Base-by-base conservation (phyloP, 495 filamentous ascomycete species). In the Neurospora sp. region DNA sequence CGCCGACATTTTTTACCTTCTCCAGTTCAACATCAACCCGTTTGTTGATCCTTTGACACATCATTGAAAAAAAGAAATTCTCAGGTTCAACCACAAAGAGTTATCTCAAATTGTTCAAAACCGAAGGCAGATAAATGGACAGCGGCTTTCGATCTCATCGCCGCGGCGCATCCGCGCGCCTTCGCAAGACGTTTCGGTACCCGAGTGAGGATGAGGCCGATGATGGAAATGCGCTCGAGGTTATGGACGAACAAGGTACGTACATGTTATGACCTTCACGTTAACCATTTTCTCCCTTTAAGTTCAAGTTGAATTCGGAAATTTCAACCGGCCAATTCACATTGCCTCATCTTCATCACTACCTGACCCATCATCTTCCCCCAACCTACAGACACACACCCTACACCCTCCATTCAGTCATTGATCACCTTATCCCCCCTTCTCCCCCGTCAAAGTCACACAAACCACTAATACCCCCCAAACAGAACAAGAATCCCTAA, bases 401-500 rank as follows among this genome's bases (percentile, higher is more conserved):
- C 31, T 35, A 35, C 31, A 35, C 4, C 35, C 35, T 35, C 35
- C 35, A 0, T 35, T 5, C 35, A 35, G 35, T 35, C 35, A 35
- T 35, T 35, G 31, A 35, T 35, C 35, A 35, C 35, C 35, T 35
- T 5, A 5, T 35, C 35, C 44, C 27, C 35, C 46, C 20, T 38
- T 31, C 2, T 54, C 31, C 35, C 35, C 35, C 35, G 4, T 5
- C 35, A 35, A 35, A 35, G 35, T 35, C 4, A 35, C 35, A 35
- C 35, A 35, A 35, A 35, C 31, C 31, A 35, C 35, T 35, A 35
- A 35, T 4, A 35, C 35, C 8, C 66, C 54, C 54, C 38, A 59
- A n/a, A 12, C 31, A 89, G 90, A 94, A 78, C 93, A 96, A 83
- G 92, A 94, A 77, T 79, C 82, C 69, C 82, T 94, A 0, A 94